phyloP scores from a whole-genome alignment of 2,329 filamentous ascomycete species.

The Pleurostoma richardsiae region DNA sequence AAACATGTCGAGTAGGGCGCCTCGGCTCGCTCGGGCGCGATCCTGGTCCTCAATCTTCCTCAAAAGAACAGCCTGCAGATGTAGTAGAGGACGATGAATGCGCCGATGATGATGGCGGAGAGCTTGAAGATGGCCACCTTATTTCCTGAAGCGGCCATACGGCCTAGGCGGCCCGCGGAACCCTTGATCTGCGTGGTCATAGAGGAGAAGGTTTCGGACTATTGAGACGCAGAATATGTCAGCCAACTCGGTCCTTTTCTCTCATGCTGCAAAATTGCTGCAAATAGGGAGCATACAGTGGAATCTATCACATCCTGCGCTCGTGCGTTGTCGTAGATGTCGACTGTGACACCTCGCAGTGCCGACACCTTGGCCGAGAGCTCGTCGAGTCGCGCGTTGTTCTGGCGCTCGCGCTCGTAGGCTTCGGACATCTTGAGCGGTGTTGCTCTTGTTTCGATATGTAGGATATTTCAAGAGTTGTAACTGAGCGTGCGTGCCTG shows the following conservation, averaged over 20 bases:
- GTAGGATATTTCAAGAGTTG: no score
- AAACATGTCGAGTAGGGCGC: no score
- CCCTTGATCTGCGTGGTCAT: constrained; percentile 81
- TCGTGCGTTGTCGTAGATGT: constrained; percentile 95
- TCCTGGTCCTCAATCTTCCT: background rate
- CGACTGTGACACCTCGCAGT: constrained; percentile 87
- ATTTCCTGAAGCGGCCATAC: constrained; percentile 89
- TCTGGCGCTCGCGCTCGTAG: constrained; percentile 81
- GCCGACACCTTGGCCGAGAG: constrained; percentile 87
- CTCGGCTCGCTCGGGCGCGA: no score
- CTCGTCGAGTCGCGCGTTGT: constrained; percentile 90
- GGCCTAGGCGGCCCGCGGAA: constrained; percentile 73
- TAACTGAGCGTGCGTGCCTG: no score
- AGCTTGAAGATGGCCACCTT: constrained; percentile 88
- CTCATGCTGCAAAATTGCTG: background rate
- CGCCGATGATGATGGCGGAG: constrained; percentile 71
- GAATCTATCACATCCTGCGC: constrained; percentile 84
- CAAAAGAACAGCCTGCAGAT: constrained; percentile 59
- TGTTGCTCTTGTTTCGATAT: background rate
- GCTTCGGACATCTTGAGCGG: constrained; percentile 60
- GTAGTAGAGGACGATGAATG: constrained; percentile 73
- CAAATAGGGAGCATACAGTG: constrained; percentile 53
- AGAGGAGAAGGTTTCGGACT: constrained; percentile 88
- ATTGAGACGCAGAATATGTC: constrained; percentile 3
- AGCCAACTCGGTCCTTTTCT: background rate